Conservation (phyloP, 192 early-diverging fungal genomes). For the Helicostylum pulchrum region DNA sequence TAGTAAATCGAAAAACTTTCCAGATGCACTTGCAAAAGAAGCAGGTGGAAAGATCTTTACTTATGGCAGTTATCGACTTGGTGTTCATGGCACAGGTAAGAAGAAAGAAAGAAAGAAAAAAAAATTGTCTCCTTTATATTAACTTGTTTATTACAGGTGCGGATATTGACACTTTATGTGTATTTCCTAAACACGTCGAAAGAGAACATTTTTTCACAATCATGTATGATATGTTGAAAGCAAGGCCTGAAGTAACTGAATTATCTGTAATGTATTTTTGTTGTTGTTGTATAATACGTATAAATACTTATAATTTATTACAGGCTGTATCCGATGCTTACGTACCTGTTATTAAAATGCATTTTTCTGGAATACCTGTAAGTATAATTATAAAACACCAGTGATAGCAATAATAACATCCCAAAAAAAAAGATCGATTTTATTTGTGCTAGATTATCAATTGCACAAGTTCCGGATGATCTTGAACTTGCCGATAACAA, state of each 20-base stretch:
- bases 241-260: conserved; percentile 81
- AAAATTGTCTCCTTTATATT: not conserved
- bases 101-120: too few species aligned
- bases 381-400: conserved; percentile 15
- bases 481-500: conserved; percentile 84
- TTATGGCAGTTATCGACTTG: conserved; percentile 93
- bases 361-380: conserved; percentile 86
- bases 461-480: conserved; percentile 78
- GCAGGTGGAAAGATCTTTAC: conserved; percentile 97
- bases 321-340: conserved; percentile 85
- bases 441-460: conserved; percentile 76
- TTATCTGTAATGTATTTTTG: conserved; percentile 52
- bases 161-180: conserved; percentile 99
- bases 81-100: conserved; percentile 89
- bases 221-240: conserved; percentile 84
- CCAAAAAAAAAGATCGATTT: conserved; percentile 72
- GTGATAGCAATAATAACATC: not conserved
- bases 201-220: conserved; percentile 90
- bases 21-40: conserved; percentile 80
- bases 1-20: conserved; percentile 60
- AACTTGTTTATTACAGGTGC: conserved; percentile 49
- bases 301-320: not conserved
- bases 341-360: conserved; percentile 94
- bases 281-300: too few species aligned
- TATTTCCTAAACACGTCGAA: conserved; percentile 84